Evolutionary conservation across 2,329 filamentous ascomycete genomes (phyloP), one percentile per base, ranked within the genome.

Genomic region (Aureobasidium namibiae): DNA sequence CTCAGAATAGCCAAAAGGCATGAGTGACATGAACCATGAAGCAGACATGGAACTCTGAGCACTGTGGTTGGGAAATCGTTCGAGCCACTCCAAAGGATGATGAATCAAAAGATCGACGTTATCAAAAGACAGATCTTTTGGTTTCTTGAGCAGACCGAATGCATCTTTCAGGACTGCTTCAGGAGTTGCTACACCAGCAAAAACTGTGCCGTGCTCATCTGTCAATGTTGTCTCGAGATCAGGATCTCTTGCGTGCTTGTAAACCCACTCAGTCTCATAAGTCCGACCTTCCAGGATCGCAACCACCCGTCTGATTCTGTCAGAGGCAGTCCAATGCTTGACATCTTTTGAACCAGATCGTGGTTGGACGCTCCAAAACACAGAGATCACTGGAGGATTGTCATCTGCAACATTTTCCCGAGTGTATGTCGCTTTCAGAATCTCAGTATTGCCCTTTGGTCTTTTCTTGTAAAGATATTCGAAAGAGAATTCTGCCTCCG

Each of bases 281-380:
- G 57, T 63, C 26, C 56, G 34, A 4, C 56, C 60, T 34, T 56
- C 57, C 7, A 61, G 26, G 11, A 45, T 41, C 18, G 60, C 56
- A 14, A 60, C 39, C 16, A 61, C 56, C 26, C 61, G 61, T 41
- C 59, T 57, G 4, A 61, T 59, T 26, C 61, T 63, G 31, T 60
- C 52, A 10, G 61, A 61, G 24, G 61, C 46, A 23, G 46, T 61
- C 61, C 61, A 63, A 29, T 58, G 49, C 52, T 61, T 60, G 56
- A 63, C 56, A n/a, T 58, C 24, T 2, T 63, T 52, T 3, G 61
- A 63, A n/a, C 57, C 60, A 34, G 60, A 48, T 44, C 61, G 60
- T 18, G 61, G 61, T 39, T 61, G 58, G 36, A 63, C 60, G 39
- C 60, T 61, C 61, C 61, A 63, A 36, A 53, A 63, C 6, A 60